phyloP scores from a whole-genome alignment of 1,139 yeast genomes.

The Magnusiomyces sp. region DNA sequence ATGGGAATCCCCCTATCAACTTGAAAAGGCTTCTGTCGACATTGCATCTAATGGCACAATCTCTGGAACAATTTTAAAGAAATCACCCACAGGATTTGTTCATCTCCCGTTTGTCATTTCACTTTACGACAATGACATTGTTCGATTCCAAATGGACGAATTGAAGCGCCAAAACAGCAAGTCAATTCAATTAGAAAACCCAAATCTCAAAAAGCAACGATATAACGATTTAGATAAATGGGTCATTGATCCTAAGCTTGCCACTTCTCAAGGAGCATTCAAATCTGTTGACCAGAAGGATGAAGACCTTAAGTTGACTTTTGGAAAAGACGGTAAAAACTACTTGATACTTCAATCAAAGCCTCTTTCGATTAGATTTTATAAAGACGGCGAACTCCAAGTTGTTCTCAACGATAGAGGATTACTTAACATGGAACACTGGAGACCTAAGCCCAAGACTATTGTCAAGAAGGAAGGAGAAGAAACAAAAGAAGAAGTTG shows the following conservation, averaged over 20 bases:
- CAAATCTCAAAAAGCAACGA: slow-evolving; percentile 34
- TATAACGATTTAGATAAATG: slow-evolving; percentile 54
- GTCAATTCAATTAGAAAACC: slow-evolving; percentile 19
- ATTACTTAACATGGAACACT: slow-evolving; percentile 73
- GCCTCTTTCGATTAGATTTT: slow-evolving; percentile 49
- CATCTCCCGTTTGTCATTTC: slow-evolving; percentile 50
- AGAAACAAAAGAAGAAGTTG: slow-evolving; percentile 9
- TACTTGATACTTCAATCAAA: slow-evolving; percentile 37
- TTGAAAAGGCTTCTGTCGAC: slow-evolving; percentile 39
- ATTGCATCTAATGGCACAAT: slow-evolving; percentile 24
- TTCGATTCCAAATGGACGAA: slow-evolving; percentile 62
- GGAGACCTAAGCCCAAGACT: slow-evolving; percentile 38
- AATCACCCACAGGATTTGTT: slow-evolving; percentile 16
- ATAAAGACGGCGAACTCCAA: slow-evolving; percentile 38
- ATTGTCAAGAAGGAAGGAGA: slow-evolving; percentile 17
- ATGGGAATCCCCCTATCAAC: slow-evolving; percentile 44
- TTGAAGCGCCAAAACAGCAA: slow-evolving; percentile 32
- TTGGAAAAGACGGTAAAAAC: slow-evolving; percentile 35
- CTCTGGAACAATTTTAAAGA: slow-evolving; percentile 40
- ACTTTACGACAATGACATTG: slow-evolving; percentile 45
- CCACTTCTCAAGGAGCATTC: slow-evolving; percentile 18
- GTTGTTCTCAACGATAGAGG: slow-evolving; percentile 59
- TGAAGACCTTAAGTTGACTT: slow-evolving; percentile 18
- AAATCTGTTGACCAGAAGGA: slow-evolving; percentile 4
- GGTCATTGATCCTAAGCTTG: slow-evolving; percentile 39